A percentile compares a stretch with the other conserved stretches of the same genome.
Evolutionary conservation across 352 stramenopile genomes (phyloP).

Genomic region (Globisporangium emineosum): DNA sequence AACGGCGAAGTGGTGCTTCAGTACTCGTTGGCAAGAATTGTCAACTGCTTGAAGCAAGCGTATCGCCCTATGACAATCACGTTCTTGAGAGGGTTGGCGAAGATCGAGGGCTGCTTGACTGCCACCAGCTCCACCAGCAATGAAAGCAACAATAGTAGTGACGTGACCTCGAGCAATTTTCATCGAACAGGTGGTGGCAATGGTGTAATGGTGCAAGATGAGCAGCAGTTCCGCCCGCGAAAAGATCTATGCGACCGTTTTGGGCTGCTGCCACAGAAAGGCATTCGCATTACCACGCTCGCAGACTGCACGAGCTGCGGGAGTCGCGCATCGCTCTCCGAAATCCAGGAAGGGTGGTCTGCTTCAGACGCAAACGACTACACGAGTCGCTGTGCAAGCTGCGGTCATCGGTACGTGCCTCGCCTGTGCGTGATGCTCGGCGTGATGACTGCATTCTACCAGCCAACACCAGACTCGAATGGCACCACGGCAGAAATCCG

Average conservation of each 20-base stretch:
- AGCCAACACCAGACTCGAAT: neutral
- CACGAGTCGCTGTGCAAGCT: slow-evolving; percentile 32
- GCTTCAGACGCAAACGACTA: slow-evolving; percentile 36
- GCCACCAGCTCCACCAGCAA: neutral
- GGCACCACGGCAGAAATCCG: slow-evolving; percentile 6
- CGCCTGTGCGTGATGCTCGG: slow-evolving; percentile 35
- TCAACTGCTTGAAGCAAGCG: slow-evolving; percentile 34
- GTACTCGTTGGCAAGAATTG: slow-evolving; percentile 28
- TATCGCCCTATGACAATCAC: slow-evolving; percentile 46
- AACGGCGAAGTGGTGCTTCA: slow-evolving; percentile 43
- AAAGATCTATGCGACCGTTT: slow-evolving; percentile 51
- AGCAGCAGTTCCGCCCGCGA: slow-evolving; percentile 18
- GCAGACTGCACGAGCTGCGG: slow-evolving; percentile 37
- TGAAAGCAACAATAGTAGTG: neutral
- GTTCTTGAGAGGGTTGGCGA: slow-evolving; percentile 36
- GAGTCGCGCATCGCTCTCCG: slow-evolving; percentile 24
- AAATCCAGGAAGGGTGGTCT: slow-evolving; percentile 36
- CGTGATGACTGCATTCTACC: slow-evolving; percentile 28
- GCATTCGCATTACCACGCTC: slow-evolving; percentile 38
- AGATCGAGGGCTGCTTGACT: slow-evolving; percentile 17
- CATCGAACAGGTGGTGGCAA: neutral
- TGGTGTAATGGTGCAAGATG: neutral
- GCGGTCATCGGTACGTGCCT: slow-evolving; percentile 31
- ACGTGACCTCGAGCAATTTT: neutral
- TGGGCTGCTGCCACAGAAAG: slow-evolving; percentile 28